Evolutionary conservation across 2,329 filamentous ascomycete genomes (phyloP), one percentile per base, ranked within the genome.

Genomic region (Fusarium begoniae): DNA sequence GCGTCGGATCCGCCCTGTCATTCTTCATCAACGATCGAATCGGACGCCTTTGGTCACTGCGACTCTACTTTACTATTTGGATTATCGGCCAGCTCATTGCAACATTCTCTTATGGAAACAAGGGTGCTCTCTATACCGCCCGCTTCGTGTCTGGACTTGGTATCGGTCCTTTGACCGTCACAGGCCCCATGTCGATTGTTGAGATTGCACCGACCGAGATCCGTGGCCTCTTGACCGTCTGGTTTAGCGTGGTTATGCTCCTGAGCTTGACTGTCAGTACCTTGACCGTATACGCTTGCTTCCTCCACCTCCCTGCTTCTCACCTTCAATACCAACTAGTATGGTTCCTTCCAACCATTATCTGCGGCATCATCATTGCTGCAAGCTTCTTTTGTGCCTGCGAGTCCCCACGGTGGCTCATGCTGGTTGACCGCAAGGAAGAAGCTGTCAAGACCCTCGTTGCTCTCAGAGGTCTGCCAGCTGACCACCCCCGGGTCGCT

Each of bases 181-280:
- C 75, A 3, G 82, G 82, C 1, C 77, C 83, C 12, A 79, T 84
- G 63, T 79, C 79, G 11, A 80, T 85, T 40, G 81, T 81, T 9
- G 83, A 85, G 70, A 81, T 84, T 22, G 81, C 83, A 2, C 83
- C 83, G 1, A 69, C 78, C 11, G 82, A 83, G 63, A 82, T 83
- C 5, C 81, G 83, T 11, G 83, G 83, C 17, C 74, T 85, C 4
- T 60, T 85, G 14, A 75, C 80, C 0, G 72, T 77, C 0, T 84
- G 82, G 83, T 84, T 82, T 71, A 80, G 63, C 43, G 79, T 84
- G 3, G 78, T 77, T n/a, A 82, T 85, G 80, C 59, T 80, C 2
- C 66, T 84, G 3, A 74, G 78, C 20, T 73, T 83, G 45, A 80
- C 79, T 9, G 59, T 80, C 1, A 74, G 80, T 26, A 75, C 57